Evolutionary conservation across 2,329 filamentous ascomycete species (phyloP).

Genomic region (Neobulgaria alba): DNA sequence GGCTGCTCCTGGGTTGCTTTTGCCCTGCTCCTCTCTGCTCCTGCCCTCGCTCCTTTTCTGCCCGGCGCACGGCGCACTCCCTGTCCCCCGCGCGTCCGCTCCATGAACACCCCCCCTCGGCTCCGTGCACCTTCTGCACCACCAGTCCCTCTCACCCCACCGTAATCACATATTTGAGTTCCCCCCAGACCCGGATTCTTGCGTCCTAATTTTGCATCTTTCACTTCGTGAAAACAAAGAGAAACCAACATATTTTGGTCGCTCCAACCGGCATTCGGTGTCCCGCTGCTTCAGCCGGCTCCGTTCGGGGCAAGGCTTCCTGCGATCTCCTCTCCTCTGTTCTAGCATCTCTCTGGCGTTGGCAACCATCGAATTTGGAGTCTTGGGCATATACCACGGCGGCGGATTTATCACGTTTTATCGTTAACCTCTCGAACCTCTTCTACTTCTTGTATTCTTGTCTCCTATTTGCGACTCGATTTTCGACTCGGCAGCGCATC

Average conservation of each 20-base stretch:
- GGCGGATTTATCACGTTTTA: constrained; percentile 16
- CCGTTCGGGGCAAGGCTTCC: constrained; percentile 29
- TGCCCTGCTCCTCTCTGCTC: too few relatives aligned
- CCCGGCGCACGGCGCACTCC: too few relatives aligned
- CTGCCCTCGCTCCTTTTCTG: too few relatives aligned
- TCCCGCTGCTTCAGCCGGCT: constrained; percentile 28
- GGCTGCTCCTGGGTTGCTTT: too few relatives aligned
- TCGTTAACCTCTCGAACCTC: not conserved
- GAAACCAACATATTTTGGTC: constrained; percentile 24
- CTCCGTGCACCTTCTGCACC: not conserved
- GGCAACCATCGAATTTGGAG: constrained; percentile 20
- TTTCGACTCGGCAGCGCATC: constrained; percentile 28
- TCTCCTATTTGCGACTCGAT: constrained; percentile 24
- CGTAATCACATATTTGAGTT: constrained; percentile 20
- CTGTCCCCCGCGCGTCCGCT: not conserved
- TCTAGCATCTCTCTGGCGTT: constrained; percentile 26
- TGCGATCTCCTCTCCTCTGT: constrained; percentile 19
- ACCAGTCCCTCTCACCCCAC: constrained; percentile 4
- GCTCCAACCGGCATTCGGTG: constrained; percentile 26
- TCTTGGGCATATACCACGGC: constrained; percentile 24
- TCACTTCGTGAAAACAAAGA: constrained; percentile 14
- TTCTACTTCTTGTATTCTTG: not conserved
- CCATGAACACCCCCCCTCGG: not conserved
- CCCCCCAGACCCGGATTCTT: constrained; percentile 21
- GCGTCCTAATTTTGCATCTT: constrained; percentile 13